Conservation (phyloP, 2,329 filamentous ascomycete genomes). For the Metarhizium album region DNA sequence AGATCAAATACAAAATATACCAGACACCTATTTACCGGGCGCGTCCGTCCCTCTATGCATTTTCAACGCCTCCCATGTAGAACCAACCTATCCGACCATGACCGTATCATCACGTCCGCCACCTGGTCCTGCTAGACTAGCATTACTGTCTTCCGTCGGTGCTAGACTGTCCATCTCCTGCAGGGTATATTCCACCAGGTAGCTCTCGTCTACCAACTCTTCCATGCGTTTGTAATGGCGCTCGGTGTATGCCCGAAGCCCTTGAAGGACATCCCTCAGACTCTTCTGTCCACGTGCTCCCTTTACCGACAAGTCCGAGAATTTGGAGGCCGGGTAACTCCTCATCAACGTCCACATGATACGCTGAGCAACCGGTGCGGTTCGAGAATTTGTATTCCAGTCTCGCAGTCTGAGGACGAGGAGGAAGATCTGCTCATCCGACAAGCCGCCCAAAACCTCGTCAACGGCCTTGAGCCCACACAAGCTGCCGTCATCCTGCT, state of each 20-base stretch:
- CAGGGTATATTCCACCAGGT: conserved; percentile 85
- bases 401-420: conserved; percentile 76
- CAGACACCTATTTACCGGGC: neutral
- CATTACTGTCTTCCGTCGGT: conserved; percentile 27
- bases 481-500: conserved; percentile 51
- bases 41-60: neutral
- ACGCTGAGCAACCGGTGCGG: conserved; percentile 73
- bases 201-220: conserved; percentile 88
- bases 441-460: conserved; percentile 66
- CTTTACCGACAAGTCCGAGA: conserved; percentile 58
- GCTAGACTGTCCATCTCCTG: conserved; percentile 77
- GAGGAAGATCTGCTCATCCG: conserved; percentile 75
- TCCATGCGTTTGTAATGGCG: conserved; percentile 84
- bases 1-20: no score
- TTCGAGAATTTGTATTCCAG: conserved; percentile 95
- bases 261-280: conserved; percentile 75
- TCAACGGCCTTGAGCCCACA: conserved; percentile 64
- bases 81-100: conserved; percentile 23
- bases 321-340: conserved; percentile 67
- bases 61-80: neutral
- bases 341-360: conserved; percentile 71
- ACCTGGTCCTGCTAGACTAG: conserved; percentile 23
- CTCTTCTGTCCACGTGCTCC: conserved; percentile 50
- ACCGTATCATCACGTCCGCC: conserved; percentile 30
- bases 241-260: conserved; percentile 83